A percentile compares a stretch with the other conserved stretches of the same genome.
Evolutionary conservation across 345 rosid genomes (phyloP).

Genomic region (Xanthoceras sorbifolium): DNA sequence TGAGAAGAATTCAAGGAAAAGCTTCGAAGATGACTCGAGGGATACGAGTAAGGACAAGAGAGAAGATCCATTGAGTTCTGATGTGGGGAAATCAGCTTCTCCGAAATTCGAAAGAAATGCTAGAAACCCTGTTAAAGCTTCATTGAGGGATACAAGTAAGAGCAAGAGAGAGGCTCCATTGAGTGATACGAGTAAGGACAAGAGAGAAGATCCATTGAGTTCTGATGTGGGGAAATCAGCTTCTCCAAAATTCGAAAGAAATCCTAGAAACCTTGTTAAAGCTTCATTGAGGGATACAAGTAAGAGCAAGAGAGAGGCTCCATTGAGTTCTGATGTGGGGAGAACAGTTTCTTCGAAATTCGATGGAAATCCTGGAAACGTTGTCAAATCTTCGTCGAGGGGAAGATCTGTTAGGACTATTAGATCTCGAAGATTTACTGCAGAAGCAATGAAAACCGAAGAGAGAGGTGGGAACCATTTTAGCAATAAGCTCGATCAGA

Average conservation of each 20-base stretch:
- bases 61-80: not conserved
- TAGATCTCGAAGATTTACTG: slow-evolving; percentile 36
- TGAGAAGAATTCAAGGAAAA: slow-evolving; percentile 25
- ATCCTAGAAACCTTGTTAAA: slow-evolving; percentile 28
- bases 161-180: slow-evolving; percentile 30
- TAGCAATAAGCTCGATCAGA: slow-evolving; percentile 21
- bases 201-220: not conserved
- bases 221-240: slow-evolving; percentile 29
- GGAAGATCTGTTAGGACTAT: slow-evolving; percentile 78
- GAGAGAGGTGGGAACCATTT: slow-evolving; percentile 29
- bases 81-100: slow-evolving; percentile 35
- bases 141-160: slow-evolving; percentile 33
- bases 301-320: slow-evolving; percentile 27
- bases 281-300: slow-evolving; percentile 37
- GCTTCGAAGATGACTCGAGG: slow-evolving; percentile 26
- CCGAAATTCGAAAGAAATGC: slow-evolving; percentile 37
- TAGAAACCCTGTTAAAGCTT: slow-evolving; percentile 28
- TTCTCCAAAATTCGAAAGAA: slow-evolving; percentile 40
- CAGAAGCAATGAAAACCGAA: slow-evolving; percentile 29
- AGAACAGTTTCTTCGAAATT: slow-evolving; percentile 41
- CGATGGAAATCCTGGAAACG: slow-evolving; percentile 27
- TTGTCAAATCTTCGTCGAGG: slow-evolving; percentile 40
- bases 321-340: slow-evolving; percentile 17
- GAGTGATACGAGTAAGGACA: slow-evolving; percentile 22
- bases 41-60: slow-evolving; percentile 14